Base-by-base conservation (phyloP, 2,329 filamentous ascomycete genomes). In the Scedosporium dehoogii region DNA sequence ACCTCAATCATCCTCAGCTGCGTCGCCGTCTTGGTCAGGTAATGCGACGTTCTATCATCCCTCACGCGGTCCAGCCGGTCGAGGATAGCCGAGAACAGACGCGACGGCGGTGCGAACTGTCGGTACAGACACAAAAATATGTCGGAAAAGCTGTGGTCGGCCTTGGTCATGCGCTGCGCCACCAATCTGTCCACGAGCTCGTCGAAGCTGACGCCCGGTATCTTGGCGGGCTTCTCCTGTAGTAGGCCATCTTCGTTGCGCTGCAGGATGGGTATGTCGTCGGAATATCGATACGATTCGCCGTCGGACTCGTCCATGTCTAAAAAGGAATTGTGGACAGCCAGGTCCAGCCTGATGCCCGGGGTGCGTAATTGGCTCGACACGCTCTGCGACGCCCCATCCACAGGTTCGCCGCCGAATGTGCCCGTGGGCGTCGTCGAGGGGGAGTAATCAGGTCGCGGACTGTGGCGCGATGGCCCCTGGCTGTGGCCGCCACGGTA, bases 61-160 rank as follows among this genome's bases (percentile, higher is more conserved):
- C 86, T 85, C 25, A 89, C 78, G 16, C 78, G 80, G 66, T 96
- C 89, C 64, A 96, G 85, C 46, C 89, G 86, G 63, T 87, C 81
- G 48, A 96, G 79, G 55, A 97, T 89, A 6, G 90, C 86, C 48
- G 86, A 83, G 60, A 97, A 85, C 4, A 99, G 81, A 66, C 88
- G 83, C 9, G 84, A 82, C 0, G 94, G 94, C 1, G 92, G 85
- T 3, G 91, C 89, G 71, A 99, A 97, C 73, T 94, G 96, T 65
- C 94, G 88, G 74, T 97, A 97, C 14, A 97, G 79, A 66, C 93
- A 96, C 33, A 97, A 80, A 69, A 97, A 97, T 18, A 96, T 87
- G 55, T 92, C 86, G 1, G 85, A 84, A 70, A 97, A 99, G 73
- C 96, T 96, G 63, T 84, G 82, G 71, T 97, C 94, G n/a, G 87